Percentiles rank a stretch among this genome's conserved stretches.
Conservation (phyloP, 768 basidiomycete species). For the Podaxis pistillaris region DNA sequence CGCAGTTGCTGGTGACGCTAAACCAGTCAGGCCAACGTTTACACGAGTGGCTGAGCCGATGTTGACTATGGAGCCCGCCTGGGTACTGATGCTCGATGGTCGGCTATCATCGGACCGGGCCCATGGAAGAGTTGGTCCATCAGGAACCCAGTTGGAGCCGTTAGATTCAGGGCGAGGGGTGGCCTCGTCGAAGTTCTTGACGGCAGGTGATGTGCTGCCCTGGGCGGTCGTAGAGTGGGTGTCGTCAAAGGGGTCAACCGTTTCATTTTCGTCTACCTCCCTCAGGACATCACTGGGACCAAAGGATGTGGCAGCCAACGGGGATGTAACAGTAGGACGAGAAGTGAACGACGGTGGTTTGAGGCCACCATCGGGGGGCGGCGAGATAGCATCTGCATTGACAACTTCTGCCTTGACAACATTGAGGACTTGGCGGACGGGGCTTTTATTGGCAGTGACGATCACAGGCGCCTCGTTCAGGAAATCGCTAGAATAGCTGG, state of each 20-base stretch:
- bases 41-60: conserved; percentile 68
- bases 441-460: conserved; percentile 63
- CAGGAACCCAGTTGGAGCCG: conserved; percentile 36
- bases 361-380: conserved; percentile 37
- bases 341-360: conserved; percentile 41
- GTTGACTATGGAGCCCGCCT: conserved; percentile 56
- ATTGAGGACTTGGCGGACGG: conserved; percentile 70
- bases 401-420: conserved; percentile 81
- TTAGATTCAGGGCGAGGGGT: conserved; percentile 23
- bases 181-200: conserved; percentile 24
- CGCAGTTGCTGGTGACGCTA: conserved; percentile 33
- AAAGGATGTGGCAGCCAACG: conserved; percentile 69
- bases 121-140: conserved; percentile 43
- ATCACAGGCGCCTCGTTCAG: conserved; percentile 81
- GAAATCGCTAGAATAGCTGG: conserved; percentile 77
- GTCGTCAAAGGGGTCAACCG: conserved; percentile 65
- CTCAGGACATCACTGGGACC: conserved; percentile 62
- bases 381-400: conserved; percentile 45
- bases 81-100: conserved; percentile 62
- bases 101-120: conserved; percentile 41
- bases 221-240: conserved; percentile 43
- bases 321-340: conserved; percentile 52
- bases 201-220: conserved; percentile 38
- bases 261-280: conserved; percentile 55
- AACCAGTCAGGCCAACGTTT: conserved; percentile 51